Base-by-base conservation (phyloP, 1,284 basidiomycete genomes). In the Cronartium quercuum region DNA sequence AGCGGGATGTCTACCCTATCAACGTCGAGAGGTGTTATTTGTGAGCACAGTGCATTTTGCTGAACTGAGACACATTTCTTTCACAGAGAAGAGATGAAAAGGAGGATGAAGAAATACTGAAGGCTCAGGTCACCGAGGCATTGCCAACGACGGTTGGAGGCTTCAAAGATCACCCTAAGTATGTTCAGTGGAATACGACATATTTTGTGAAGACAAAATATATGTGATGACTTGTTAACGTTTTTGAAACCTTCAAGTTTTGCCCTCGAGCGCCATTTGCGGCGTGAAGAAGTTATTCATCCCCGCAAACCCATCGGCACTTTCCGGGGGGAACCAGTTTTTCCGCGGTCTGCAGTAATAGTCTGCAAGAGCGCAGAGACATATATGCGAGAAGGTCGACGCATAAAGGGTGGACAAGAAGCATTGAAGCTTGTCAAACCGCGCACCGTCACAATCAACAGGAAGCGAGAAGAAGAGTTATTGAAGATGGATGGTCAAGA, bases 291-390 rank as follows among this genome's bases (percentile, higher is more conserved):
- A 82, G 89, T 92, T 10, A 88, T 98, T 60, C 85, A 90, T 78
- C 92, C 92, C n/a, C 87, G 88, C 4, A 65, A 55, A 24, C 90
- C 94, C 80, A 84, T 97, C 44, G 95, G 94, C 37, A 90, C 90
- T 77, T 98, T 98, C 84, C 88, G 91, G 78, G 95, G 94, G 67
- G 92, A 94, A 80, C 84, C 91, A 12, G 95, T 99, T n/a, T 98
- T 91, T 81, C 86, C 91, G 51, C 89, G 94, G 38, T 87, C 87
- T 1, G 87, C 90, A 67, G 91, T 99, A 6, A 84, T 94, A 21
- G 83, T 87, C 3, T 86, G 97, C 74, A 95, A 94, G 81, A 91
- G 91, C 1, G 87, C 91, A 21, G 94, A 98, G 81, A 94, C 91
- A 80, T 99, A 94, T 93, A 90, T 95, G 88, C 88, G 94, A 12